Conservation (phyloP, 192 early-diverging fungal genomes). For the Ambispora gerdemannii region DNA sequence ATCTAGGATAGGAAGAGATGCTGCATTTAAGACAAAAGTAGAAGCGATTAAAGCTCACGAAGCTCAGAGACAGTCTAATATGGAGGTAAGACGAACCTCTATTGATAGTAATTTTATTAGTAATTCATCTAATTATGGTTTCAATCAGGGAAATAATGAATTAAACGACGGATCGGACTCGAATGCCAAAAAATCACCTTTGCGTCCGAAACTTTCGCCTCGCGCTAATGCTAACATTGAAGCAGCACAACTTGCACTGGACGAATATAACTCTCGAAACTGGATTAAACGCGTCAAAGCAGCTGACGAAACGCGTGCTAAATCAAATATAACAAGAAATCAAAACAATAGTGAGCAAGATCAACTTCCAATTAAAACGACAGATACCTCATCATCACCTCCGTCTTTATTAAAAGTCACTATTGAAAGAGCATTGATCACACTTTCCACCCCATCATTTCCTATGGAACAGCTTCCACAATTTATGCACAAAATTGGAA, state of each 20-base stretch:
- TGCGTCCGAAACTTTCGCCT: conserved; percentile 16
- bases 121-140: neutral
- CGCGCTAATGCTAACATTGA: conserved; percentile 26
- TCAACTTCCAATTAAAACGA: conserved; percentile 1
- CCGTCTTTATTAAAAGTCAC: conserved; percentile 37
- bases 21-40: conserved; percentile 42
- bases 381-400: conserved; percentile 13
- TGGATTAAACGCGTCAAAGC: conserved; percentile 37
- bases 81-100: neutral
- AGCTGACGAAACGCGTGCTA: neutral
- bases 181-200: neutral
- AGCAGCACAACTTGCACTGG: conserved; percentile 28
- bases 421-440: conserved; percentile 16
- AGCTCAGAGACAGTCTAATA: neutral
- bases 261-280: conserved; percentile 36
- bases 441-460: conserved; percentile 33
- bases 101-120: conserved; percentile 5
- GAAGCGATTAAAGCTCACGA: conserved; percentile 27
- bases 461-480: conserved; percentile 33
- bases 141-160: neutral
- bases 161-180: neutral
- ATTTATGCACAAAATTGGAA: conserved; percentile 43
- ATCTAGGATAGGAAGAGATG: conserved; percentile 33
- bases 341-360: conserved; percentile 9
- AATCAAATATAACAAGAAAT: neutral